Conservation (phyloP, 2,329 filamentous ascomycete species). For the Cercospora sojina region DNA sequence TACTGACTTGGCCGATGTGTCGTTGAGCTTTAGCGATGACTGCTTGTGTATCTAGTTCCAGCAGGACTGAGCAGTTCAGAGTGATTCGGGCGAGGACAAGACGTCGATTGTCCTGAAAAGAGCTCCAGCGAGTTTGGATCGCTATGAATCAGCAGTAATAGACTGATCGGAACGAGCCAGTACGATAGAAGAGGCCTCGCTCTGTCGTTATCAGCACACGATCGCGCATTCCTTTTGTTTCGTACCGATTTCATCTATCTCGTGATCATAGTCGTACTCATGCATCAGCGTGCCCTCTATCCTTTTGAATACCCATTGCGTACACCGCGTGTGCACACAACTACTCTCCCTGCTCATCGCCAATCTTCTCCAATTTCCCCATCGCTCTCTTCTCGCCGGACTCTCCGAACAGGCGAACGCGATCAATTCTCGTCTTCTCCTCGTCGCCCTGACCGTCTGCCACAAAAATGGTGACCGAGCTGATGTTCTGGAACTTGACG, state of each 20-base stretch:
- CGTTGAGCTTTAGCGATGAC: neutral
- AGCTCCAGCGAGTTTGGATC: neutral
- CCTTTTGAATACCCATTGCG: neutral
- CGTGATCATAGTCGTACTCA: neutral
- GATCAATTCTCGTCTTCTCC: slow-evolving; percentile 82
- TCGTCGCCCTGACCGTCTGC: slow-evolving; percentile 75
- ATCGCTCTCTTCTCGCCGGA: slow-evolving; percentile 86
- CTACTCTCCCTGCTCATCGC: slow-evolving; percentile 57
- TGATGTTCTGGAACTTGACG: slow-evolving; percentile 96
- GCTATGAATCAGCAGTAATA: neutral
- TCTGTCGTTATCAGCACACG: neutral
- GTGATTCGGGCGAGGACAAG: neutral
- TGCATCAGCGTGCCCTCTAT: neutral
- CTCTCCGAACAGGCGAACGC: slow-evolving; percentile 80
- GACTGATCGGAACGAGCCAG: neutral
- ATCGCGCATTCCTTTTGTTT: neutral
- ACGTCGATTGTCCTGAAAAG: neutral
- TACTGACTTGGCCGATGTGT: neutral
- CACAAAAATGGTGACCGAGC: slow-evolving; percentile 82
- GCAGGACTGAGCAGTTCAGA: neutral
- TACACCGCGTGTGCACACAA: neutral
- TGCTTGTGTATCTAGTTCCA: neutral
- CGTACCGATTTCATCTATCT: neutral
- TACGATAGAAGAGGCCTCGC: neutral
- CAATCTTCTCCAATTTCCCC: slow-evolving; percentile 94